Percentiles rank a stretch among this genome's conserved stretches.
Conservation (phyloP, 192 early-diverging fungal genomes). For the Dispira parvispora region DNA sequence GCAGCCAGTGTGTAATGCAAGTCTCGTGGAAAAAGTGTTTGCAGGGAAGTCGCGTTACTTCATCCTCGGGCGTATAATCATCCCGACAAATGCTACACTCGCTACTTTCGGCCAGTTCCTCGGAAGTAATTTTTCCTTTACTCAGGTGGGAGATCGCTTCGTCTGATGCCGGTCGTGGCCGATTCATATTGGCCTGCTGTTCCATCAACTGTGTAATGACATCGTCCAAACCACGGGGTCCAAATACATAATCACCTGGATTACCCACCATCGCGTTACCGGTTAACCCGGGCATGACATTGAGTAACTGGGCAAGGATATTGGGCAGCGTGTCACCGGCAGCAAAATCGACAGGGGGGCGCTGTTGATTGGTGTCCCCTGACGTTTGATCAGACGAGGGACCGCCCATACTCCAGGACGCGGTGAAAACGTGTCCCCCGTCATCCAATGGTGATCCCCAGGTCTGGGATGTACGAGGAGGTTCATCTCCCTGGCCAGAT, state of each 20-base stretch:
- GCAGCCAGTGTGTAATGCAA: conserved; percentile 86
- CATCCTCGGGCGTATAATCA: conserved; percentile 53
- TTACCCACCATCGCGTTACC: conserved; percentile 34
- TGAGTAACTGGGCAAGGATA: conserved; percentile 21
- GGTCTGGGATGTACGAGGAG: too few relatives aligned
- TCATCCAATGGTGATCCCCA: too few relatives aligned
- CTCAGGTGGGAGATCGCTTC: conserved; percentile 52
- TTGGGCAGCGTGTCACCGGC: conserved; percentile 23
- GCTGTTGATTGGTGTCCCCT: conserved; percentile 14
- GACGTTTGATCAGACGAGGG: background rate
- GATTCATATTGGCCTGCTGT: conserved; percentile 35
- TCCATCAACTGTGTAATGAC: conserved; percentile 80
- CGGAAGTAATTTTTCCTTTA: conserved; percentile 25
- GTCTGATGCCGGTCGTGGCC: conserved; percentile 67
- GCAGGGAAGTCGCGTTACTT: conserved; percentile 57
- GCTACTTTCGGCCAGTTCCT: conserved; percentile 40
- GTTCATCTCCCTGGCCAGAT: too few relatives aligned
- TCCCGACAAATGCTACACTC: conserved; percentile 88
- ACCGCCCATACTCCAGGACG: too few relatives aligned
- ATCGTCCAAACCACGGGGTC: conserved; percentile 65
- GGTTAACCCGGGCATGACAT: conserved; percentile 22
- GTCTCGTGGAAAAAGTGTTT: conserved; percentile 74
- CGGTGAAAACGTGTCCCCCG: too few relatives aligned
- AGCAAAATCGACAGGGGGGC: conserved; percentile 24
- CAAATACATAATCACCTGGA: conserved; percentile 75